These are phyloP conservation scores for Emergomyces pasteurianus DNA, from an alignment of 2,329 filamentous ascomycete species.

Conservation along the genomic window DNA sequence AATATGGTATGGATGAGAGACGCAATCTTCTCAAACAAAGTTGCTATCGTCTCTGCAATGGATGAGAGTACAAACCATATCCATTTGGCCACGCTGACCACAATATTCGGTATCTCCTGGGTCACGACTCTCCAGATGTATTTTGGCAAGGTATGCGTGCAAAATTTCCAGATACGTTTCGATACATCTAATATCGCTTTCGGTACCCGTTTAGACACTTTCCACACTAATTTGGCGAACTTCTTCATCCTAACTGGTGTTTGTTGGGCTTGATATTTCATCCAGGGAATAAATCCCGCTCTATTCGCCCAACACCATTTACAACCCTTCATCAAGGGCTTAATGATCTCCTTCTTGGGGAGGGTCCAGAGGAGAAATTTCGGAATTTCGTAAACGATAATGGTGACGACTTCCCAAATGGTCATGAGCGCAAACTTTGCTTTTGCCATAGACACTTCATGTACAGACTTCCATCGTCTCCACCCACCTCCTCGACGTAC, in stretches of 20 bases:
- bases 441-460: not conserved
- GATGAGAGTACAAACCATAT: not conserved
- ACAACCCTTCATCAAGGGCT: not conserved
- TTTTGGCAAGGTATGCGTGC: not conserved
- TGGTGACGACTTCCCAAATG: not conserved
- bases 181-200: not conserved
- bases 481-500: not conserved
- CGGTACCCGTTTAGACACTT: not conserved
- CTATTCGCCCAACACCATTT: slow-evolving; percentile 1
- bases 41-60: not conserved
- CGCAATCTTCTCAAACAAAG: not conserved
- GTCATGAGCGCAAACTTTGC: not conserved
- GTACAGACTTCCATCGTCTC: not conserved
- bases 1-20: not conserved
- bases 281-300: not conserved
- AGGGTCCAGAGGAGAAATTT: slow-evolving; percentile 1
- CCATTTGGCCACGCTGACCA: not conserved
- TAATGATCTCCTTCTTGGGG: not conserved
- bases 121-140: not conserved
- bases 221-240: not conserved
- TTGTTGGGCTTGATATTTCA: not conserved
- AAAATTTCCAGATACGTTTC: not conserved
- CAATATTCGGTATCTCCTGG: not conserved
- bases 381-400: not conserved
- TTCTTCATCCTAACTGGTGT: not conserved